These are phyloP conservation scores for Fagus sylvatica DNA, from an alignment of 306 rosid species.

Conservation along the genomic window DNA sequence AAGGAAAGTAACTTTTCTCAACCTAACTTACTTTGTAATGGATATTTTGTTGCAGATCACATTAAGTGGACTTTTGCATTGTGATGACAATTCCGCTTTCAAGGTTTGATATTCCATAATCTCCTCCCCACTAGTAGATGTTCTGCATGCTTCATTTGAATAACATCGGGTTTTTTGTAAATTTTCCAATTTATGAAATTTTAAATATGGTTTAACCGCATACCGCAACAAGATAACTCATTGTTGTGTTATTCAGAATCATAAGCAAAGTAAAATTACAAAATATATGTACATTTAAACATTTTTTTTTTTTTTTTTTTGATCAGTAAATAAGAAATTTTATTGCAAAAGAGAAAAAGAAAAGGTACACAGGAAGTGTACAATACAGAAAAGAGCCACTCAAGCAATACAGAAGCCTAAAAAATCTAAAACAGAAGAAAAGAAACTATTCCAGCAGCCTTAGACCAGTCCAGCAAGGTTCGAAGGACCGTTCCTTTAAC, in stretches of 20 bases:
- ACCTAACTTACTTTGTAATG: background rate
- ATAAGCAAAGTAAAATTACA: background rate
- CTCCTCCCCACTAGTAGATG: conserved; percentile 3
- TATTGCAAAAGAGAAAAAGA: no score
- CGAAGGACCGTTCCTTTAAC: no score
- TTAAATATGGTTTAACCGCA: no score
- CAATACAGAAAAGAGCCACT: no score
- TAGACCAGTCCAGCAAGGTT: no score
- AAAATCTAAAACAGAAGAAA: no score
- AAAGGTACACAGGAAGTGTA: no score
- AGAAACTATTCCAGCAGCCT: no score
- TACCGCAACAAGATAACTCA: background rate
- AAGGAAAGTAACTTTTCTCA: background rate
- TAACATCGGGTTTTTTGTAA: background rate
- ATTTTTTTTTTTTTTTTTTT: no score
- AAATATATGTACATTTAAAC: background rate
- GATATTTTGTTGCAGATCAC: conserved; percentile 55
- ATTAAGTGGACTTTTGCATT: conserved; percentile 80
- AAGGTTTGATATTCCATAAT: conserved; percentile 52
- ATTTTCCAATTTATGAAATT: background rate
- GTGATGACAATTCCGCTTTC: conserved; percentile 75
- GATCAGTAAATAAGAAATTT: no score
- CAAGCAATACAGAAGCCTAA: no score
- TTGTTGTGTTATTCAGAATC: background rate
- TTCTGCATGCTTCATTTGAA: background rate